A percentile compares a stretch with the other conserved stretches of the same genome.
phyloP scores from a whole-genome alignment of 2,329 filamentous ascomycete species.

The Tolypocladium tundrense region DNA sequence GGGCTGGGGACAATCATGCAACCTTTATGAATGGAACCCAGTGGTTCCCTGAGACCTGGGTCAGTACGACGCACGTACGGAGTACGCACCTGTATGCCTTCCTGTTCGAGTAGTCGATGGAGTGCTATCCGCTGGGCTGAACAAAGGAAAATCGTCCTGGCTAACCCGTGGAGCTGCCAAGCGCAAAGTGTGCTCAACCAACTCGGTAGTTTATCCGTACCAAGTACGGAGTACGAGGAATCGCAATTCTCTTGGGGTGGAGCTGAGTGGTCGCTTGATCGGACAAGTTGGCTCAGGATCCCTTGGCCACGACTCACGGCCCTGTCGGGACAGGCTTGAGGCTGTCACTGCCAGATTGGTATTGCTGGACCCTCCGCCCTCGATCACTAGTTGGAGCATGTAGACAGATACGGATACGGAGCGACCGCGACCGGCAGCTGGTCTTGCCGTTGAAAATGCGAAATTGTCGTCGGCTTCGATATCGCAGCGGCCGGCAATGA shows the following conservation, averaged over 20 bases:
- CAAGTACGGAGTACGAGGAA: neutral
- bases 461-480: neutral
- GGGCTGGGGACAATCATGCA: too few species aligned
- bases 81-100: too few species aligned
- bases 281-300: neutral
- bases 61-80: too few species aligned
- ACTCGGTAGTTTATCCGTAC: neutral
- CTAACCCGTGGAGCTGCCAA: too few species aligned
- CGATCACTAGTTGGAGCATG: neutral
- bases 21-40: too few species aligned
- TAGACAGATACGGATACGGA: neutral
- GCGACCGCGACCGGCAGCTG: neutral
- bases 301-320: neutral
- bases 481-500: too few species aligned
- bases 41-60: too few species aligned
- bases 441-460: neutral
- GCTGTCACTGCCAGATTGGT: neutral
- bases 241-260: neutral
- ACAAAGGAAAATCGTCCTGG: too few species aligned
- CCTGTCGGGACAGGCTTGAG: neutral
- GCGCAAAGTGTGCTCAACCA: too few species aligned
- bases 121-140: too few species aligned
- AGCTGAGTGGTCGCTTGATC: neutral
- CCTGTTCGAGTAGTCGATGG: too few species aligned
- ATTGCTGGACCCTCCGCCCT: too few species aligned